Conservation (phyloP, 2,329 filamentous ascomycete species). For the Monilinia fructigena region DNA sequence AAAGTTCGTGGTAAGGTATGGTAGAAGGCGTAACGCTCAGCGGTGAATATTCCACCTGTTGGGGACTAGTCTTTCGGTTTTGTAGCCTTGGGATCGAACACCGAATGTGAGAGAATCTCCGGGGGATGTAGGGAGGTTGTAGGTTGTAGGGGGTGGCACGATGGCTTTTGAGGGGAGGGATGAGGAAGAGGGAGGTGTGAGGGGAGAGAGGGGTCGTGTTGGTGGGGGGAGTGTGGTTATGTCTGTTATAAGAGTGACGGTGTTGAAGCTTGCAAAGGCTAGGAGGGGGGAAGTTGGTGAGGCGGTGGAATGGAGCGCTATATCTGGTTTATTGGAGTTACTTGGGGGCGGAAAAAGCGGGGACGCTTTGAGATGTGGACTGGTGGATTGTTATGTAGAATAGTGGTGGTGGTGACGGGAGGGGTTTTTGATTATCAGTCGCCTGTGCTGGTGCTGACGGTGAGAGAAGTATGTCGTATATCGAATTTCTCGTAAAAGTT, state of each 20-base stretch:
- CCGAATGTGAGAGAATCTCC: conserved; percentile 21
- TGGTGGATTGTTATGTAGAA: conserved; percentile 33
- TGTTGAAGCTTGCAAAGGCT: conserved; percentile 34
- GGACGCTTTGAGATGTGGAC: conserved; percentile 11
- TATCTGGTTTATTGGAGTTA: conserved; percentile 28
- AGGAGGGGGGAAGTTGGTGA: conserved; percentile 30
- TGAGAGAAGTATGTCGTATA: conserved; percentile 31
- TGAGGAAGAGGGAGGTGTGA: conserved; percentile 20
- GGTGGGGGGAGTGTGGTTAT: conserved; percentile 34
- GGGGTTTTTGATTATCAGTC: conserved; percentile 30
- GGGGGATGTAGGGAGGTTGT: conserved; percentile 20
- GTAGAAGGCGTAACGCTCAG: conserved; percentile 33
- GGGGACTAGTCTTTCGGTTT: conserved; percentile 29
- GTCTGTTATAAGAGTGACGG: conserved; percentile 31
- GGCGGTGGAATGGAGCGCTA: conserved; percentile 34
- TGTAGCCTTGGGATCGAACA: conserved; percentile 24
- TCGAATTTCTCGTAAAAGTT: conserved; percentile 32
- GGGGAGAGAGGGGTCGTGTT: conserved; percentile 18
- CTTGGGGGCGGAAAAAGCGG: neutral
- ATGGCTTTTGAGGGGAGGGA: conserved; percentile 13
- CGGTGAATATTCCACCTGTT: conserved; percentile 31
- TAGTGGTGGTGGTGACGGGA: conserved; percentile 33
- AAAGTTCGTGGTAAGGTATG: conserved; percentile 29
- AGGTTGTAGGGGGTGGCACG: conserved; percentile 16
- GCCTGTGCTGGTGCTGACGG: conserved; percentile 32